Evolutionary conservation across 768 basidiomycete genomes (phyloP).

Genomic region (Rhizopogon sp.): DNA sequence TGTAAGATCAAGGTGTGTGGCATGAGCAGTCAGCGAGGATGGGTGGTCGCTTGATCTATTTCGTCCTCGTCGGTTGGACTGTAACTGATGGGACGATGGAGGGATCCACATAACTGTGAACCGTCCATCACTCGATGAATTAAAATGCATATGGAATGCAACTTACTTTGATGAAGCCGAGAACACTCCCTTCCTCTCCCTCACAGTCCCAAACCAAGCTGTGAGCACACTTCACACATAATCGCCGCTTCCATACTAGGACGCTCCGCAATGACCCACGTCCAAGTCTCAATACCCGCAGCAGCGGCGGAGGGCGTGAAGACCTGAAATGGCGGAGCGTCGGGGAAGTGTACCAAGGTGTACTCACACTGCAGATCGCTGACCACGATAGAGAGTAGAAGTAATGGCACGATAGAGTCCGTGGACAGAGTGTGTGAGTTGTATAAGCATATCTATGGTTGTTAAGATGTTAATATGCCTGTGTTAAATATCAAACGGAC

Average conservation of each 20-base stretch:
- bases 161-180: constrained; percentile 74
- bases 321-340: constrained; percentile 82
- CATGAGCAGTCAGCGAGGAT: constrained; percentile 69
- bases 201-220: constrained; percentile 84
- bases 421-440: constrained; percentile 76
- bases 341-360: constrained; percentile 81
- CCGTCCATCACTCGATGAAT: constrained; percentile 4
- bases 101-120: constrained; percentile 75
- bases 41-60: constrained; percentile 66
- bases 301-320: constrained; percentile 84
- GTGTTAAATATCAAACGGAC: not conserved
- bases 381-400: constrained; percentile 77
- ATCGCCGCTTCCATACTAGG: constrained; percentile 77
- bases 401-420: constrained; percentile 84
- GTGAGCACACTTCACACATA: constrained; percentile 84
- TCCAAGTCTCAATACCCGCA: constrained; percentile 92
- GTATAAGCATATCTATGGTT: constrained; percentile 73
- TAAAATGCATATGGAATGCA: constrained; percentile 7
- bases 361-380: constrained; percentile 64
- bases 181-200: constrained; percentile 77
- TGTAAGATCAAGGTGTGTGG: constrained; percentile 84
- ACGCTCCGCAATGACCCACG: constrained; percentile 88
- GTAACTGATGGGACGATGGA: constrained; percentile 80
- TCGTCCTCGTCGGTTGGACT: constrained; percentile 84
- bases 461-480: not conserved